Evolutionary conservation across 495 filamentous ascomycete species (phyloP).

Genomic region (Penicillium cinerascens): DNA sequence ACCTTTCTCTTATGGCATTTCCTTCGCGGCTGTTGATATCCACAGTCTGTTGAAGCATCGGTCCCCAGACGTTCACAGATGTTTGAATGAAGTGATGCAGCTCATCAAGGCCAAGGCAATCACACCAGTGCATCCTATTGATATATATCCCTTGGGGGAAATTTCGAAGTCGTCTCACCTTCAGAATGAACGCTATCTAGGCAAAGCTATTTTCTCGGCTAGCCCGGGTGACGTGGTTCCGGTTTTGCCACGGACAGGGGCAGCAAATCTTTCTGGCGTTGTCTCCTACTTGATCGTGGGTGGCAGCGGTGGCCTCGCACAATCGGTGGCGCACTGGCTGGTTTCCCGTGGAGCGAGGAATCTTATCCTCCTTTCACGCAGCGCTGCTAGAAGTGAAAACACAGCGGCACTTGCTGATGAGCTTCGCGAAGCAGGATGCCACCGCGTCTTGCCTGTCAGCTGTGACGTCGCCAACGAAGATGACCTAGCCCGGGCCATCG

Average conservation of each 20-base stretch:
- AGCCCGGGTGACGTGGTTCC: background rate
- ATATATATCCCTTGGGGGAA: too few species aligned
- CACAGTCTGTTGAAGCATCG: background rate
- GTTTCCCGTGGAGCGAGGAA: background rate
- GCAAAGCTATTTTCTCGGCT: background rate
- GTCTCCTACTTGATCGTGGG: slow-evolving; percentile 1
- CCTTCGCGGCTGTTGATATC: slow-evolving; percentile 22
- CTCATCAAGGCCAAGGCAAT: too few species aligned
- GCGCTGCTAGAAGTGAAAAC: background rate
- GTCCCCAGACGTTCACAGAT: background rate
- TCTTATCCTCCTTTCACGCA: background rate
- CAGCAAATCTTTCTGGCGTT: too few species aligned
- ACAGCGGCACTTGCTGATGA: background rate
- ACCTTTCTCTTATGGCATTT: slow-evolving; percentile 20
- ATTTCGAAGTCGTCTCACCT: too few species aligned
- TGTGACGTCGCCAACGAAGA: background rate
- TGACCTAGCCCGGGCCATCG: background rate
- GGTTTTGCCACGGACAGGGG: too few species aligned
- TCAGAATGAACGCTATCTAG: too few species aligned
- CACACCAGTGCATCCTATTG: too few species aligned
- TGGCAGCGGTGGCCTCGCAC: slow-evolving; percentile 1
- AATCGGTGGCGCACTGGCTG: background rate
- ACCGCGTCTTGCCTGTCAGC: background rate
- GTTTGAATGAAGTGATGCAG: slow-evolving; percentile 6
- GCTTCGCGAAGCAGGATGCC: background rate